Conservation (phyloP, 257 asterid species). For the Petrea volubilis region DNA sequence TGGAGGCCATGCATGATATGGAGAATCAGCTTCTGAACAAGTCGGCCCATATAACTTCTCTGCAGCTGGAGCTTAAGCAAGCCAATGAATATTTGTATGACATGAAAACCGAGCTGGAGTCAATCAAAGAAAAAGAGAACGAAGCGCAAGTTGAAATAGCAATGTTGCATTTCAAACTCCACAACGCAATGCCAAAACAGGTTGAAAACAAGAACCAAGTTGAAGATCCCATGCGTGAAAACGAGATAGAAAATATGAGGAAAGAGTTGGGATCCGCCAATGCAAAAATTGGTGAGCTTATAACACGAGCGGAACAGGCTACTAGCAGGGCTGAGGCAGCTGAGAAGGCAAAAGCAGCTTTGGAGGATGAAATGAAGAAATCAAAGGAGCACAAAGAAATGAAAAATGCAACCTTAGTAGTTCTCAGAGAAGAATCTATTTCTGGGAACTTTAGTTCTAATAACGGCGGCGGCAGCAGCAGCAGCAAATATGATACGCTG, state of each 20-base stretch:
- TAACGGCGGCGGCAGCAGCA: not conserved
- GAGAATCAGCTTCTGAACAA: too few species aligned
- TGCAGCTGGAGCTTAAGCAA: too few species aligned
- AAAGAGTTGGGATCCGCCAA: conserved; percentile 49
- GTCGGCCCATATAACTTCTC: too few species aligned
- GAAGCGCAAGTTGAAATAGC: conserved; percentile 51
- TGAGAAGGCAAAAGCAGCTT: conserved; percentile 47
- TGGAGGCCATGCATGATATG: not conserved
- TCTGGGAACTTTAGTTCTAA: conserved; percentile 34
- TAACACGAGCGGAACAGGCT: conserved; percentile 77
- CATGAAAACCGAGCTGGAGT: conserved; percentile 38
- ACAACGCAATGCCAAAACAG: conserved; percentile 42
- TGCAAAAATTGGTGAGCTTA: conserved; percentile 46
- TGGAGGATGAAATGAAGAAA: conserved; percentile 58
- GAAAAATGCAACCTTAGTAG: conserved; percentile 51
- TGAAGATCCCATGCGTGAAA: conserved; percentile 2
- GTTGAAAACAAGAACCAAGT: not conserved
- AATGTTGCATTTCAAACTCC: conserved; percentile 49
- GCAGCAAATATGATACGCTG: not conserved
- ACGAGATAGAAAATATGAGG: conserved; percentile 31
- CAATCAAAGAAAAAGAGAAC: conserved; percentile 34
- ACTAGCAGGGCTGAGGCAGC: conserved; percentile 80
- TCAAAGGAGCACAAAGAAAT: conserved; percentile 51
- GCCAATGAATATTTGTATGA: too few species aligned
- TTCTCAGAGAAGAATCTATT: conserved; percentile 52